Base-by-base conservation (phyloP, 371 early-diverging fungal genomes). In the Actinomucor elegans region DNA sequence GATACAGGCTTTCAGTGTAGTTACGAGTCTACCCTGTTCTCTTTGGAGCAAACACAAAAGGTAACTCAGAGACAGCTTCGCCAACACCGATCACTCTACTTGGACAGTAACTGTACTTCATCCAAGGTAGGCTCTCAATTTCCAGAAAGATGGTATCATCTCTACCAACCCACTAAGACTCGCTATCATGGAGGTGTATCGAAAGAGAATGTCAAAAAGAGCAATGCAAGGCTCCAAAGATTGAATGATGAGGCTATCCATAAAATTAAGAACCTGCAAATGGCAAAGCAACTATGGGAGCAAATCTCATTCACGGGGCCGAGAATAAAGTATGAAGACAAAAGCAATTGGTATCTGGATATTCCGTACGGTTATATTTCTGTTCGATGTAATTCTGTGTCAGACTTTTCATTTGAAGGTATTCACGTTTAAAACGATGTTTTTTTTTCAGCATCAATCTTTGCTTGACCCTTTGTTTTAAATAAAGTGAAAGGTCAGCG, bases 61-160 rank as follows among this genome's bases (percentile, higher is more conserved):
- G 23, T 34, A 2, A 15, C 32, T 6, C 17, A 7, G 7, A 17
- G 20, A 34, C 2, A 27, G 5, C 17, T 36, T 17, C 24, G 29
- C 23, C 27, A 28, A 28, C 4, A 17, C 32, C 15, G 14, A 23
- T 17, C 51, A 17, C 27, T 48, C 17, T 36, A 8, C 17, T 9
- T 26, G n/a, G 8, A 18, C 6, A 21, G 17, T 8, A 2, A 42
- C 2, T 5, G 3, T 26, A 17, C 9, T n/a, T 8, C 24, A 42
- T 26, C 12, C 23, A n/a, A n/a, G n/a, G n/a, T n/a, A n/a, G 32
- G n/a, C 36, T 11, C 12, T 1, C 5, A n/a, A 11, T 47, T 17
- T 24, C 24, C 35, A 23, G 53, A 58, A 7, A 24, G 58, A 15
- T 58, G 58, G 58, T 58, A 58, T 46, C 58, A 58, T 21, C 21